Percentiles rank a stretch among this genome's conserved stretches.
phyloP scores from a whole-genome alignment of 345 rosid species.

The Rhizophora mangle region DNA sequence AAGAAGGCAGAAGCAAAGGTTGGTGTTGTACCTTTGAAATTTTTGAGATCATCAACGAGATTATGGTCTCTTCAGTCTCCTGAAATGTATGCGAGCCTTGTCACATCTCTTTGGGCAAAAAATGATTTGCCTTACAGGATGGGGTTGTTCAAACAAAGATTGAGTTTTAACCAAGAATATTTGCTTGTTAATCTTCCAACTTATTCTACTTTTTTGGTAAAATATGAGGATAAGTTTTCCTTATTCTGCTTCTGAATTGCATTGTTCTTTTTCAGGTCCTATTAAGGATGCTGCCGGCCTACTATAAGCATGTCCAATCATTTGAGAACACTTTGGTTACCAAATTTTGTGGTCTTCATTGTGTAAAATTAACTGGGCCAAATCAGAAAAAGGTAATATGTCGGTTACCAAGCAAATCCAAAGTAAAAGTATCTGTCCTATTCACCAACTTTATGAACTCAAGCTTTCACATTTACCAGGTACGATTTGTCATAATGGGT shows the following conservation, averaged over 20 bases:
- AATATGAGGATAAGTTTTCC: not conserved
- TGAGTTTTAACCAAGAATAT: too few species aligned
- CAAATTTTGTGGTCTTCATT: slow-evolving; percentile 90
- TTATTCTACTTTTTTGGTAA: not conserved
- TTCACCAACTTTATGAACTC: slow-evolving; percentile 4
- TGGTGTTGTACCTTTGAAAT: slow-evolving; percentile 11
- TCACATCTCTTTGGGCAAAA: not conserved
- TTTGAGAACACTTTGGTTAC: slow-evolving; percentile 89
- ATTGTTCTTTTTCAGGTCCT: slow-evolving; percentile 51
- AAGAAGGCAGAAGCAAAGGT: slow-evolving; percentile 96
- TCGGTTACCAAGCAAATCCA: slow-evolving; percentile 1
- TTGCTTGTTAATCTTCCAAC: not conserved
- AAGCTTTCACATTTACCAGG: slow-evolving; percentile 40
- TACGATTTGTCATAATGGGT: slow-evolving; percentile 91
- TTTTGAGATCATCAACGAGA: too few species aligned
- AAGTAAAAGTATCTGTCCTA: not conserved
- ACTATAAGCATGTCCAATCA: slow-evolving; percentile 86
- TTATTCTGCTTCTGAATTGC: not conserved
- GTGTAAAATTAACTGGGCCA: slow-evolving; percentile 81
- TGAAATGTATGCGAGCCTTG: not conserved
- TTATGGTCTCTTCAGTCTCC: too few species aligned
- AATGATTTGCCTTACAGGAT: not conserved
- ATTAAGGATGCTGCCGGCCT: slow-evolving; percentile 92
- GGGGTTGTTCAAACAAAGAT: not conserved
- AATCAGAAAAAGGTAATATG: slow-evolving; percentile 79